Conservation (phyloP, 2,329 filamentous ascomycete species). For the Amesomyces nigricolor region DNA sequence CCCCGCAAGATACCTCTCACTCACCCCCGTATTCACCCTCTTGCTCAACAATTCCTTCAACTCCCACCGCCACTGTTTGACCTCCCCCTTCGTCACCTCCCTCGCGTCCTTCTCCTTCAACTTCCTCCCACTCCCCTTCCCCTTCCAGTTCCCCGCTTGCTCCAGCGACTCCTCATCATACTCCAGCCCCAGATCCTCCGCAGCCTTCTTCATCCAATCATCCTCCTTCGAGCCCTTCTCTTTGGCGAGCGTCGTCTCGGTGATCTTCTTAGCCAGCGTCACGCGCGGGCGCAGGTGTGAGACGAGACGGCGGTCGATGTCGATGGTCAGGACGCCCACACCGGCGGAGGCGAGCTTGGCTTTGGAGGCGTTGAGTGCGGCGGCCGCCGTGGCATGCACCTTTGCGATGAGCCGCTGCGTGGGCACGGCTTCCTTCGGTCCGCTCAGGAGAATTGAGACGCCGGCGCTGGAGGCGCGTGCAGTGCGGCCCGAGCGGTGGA, state of each 20-base stretch:
- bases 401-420: slow-evolving; percentile 81
- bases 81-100: slow-evolving; percentile 64
- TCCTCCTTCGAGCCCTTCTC: slow-evolving; percentile 81
- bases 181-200: slow-evolving; percentile 88
- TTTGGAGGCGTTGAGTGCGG: slow-evolving; percentile 22
- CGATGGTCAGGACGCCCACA: slow-evolving; percentile 72
- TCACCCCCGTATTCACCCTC: slow-evolving; percentile 81
- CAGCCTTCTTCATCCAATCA: slow-evolving; percentile 74
- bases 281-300: slow-evolving; percentile 70
- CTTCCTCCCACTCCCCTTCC: slow-evolving; percentile 67
- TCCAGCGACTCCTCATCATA: slow-evolving; percentile 88
- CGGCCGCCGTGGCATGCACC: slow-evolving; percentile 62
- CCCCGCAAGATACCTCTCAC: slow-evolving; percentile 72
- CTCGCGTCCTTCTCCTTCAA: slow-evolving; percentile 68
- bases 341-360: slow-evolving; percentile 39
- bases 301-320: slow-evolving; percentile 76
- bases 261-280: slow-evolving; percentile 76
- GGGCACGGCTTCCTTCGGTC: slow-evolving; percentile 82
- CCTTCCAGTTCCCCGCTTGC: slow-evolving; percentile 53
- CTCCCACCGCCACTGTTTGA: slow-evolving; percentile 64
- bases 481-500: slow-evolving; percentile 90
- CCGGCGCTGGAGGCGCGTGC: slow-evolving; percentile 75
- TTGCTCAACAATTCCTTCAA: slow-evolving; percentile 64
- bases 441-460: slow-evolving; percentile 80
- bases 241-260: slow-evolving; percentile 77